A percentile compares a stretch with the other conserved stretches of the same genome.
Evolutionary conservation across 2,329 filamentous ascomycete genomes (phyloP).

Genomic region (Aureobasidium mangrovei): DNA sequence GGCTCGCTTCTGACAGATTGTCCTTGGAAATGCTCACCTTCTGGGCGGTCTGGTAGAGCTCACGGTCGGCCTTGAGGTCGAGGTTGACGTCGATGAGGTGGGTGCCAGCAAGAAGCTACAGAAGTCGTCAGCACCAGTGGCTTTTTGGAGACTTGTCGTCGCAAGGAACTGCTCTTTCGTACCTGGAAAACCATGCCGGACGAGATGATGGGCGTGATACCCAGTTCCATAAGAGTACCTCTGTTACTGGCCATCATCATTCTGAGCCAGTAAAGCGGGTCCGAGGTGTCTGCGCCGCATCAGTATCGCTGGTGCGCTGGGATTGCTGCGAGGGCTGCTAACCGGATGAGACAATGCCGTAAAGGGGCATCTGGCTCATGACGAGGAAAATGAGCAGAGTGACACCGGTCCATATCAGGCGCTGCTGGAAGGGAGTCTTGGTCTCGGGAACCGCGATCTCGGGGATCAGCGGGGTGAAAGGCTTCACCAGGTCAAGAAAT

Average conservation of each 20-base stretch:
- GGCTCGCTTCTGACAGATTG: neutral
- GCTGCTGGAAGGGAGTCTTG: slow-evolving; percentile 96
- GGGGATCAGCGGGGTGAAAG: slow-evolving; percentile 97
- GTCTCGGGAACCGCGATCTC: slow-evolving; percentile 98
- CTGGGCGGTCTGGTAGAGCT: slow-evolving; percentile 99
- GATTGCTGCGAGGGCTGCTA: slow-evolving; percentile 9
- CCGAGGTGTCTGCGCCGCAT: slow-evolving; percentile 57
- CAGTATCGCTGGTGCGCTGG: slow-evolving; percentile 14
- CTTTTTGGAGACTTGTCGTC: neutral
- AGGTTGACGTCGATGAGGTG: slow-evolving; percentile 99
- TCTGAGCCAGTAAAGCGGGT: slow-evolving; percentile 98
- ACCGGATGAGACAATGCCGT: slow-evolving; percentile 93
- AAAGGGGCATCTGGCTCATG: slow-evolving; percentile 98
- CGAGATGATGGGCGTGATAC: slow-evolving; percentile 92
- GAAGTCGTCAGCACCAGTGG: slow-evolving; percentile 27
- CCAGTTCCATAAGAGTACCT: slow-evolving; percentile 34
- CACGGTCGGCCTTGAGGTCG: slow-evolving; percentile 98
- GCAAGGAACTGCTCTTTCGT: neutral
- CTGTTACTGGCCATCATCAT: slow-evolving; percentile 99
- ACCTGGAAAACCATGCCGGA: slow-evolving; percentile 99
- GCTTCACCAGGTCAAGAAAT: slow-evolving; percentile 99
- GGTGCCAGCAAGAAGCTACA: slow-evolving; percentile 78
- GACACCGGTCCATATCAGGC: slow-evolving; percentile 44
- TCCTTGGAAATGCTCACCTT: slow-evolving; percentile 42
- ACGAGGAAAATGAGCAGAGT: slow-evolving; percentile 98